Base-by-base conservation (phyloP, 331 rosid genomes). In the Pyracantha coccinea region DNA sequence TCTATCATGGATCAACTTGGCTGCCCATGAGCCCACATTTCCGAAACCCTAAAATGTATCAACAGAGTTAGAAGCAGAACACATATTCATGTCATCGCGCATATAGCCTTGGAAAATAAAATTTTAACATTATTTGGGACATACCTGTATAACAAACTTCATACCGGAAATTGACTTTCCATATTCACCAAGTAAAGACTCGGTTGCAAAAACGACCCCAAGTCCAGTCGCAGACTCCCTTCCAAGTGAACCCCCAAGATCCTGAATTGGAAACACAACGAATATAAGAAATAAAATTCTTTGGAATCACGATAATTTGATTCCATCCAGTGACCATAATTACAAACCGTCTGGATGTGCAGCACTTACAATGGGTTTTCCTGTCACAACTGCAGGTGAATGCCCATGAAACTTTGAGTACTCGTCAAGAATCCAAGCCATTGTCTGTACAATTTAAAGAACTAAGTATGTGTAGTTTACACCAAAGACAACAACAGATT, bases 341-440 rank as follows among this genome's bases (percentile, higher is more conserved):
- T 25, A 60, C 2, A 60, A 60, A 3, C 33, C 1, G 21, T 50
- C 10, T 72, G 68, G 19, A 24, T 55, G n/a, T 15, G 31, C 6
- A 11, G 67, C 73, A 80, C 94, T 82, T 83, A 90, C 95, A 44
- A 92, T 80, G 2, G 98, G 98, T 82, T 92, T 92, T 73, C 98
- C 98, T 0, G 98, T 92, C 81, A 89, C 97, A 50, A 92, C 96
- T 11, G 97, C 95, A 11, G 97, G 97, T 16, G 98, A 92, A 82
- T 90, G 89, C 20, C 98, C 97, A 68, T 90, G 95, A 87, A 90
- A 92, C 84, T 92, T 92, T 11, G 98, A 90, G 82, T 92, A 92
- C 85, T 92, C 98, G 41, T 92, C 98, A 47, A 92, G 84, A 85
- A 90, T 90, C 98, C 98, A 92, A 27, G 98, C 98, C 98, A 89